Evolutionary conservation across 495 filamentous ascomycete species (phyloP).

Genomic region (Penicillium cataractarum): DNA sequence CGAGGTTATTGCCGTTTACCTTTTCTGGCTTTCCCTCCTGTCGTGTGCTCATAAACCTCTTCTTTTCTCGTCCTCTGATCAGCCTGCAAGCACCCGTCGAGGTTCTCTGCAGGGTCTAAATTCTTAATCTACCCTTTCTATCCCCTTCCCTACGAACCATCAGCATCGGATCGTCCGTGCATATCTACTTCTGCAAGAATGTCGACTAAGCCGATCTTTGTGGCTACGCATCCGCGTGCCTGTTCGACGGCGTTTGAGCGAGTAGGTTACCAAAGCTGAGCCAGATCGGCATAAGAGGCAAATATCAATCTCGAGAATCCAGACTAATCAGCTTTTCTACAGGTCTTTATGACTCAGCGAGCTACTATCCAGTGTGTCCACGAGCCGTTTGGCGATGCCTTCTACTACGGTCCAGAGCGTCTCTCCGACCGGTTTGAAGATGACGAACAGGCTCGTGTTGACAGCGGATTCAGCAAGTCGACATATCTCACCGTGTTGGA

Average conservation of each 20-base stretch:
- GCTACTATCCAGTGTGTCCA: slow-evolving; percentile 82
- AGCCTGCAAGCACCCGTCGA: slow-evolving; percentile 7
- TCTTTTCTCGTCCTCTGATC: background rate
- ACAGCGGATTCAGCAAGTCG: slow-evolving; percentile 74
- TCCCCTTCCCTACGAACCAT: background rate
- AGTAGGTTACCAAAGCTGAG: slow-evolving; percentile 47
- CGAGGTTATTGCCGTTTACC: slow-evolving; percentile 30
- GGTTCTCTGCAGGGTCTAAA: background rate
- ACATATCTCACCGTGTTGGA: slow-evolving; percentile 80
- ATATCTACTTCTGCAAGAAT: slow-evolving; percentile 41
- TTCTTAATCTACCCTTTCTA: background rate
- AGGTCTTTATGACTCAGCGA: slow-evolving; percentile 95
- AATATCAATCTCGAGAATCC: background rate
- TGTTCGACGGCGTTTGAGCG: slow-evolving; percentile 96
- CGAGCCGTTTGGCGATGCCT: slow-evolving; percentile 96
- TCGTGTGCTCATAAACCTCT: slow-evolving; percentile 4
- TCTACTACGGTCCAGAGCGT: slow-evolving; percentile 91
- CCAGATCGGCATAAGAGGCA: background rate
- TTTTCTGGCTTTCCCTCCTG: slow-evolving; percentile 3
- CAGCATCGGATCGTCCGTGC: slow-evolving; percentile 2
- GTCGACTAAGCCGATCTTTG: slow-evolving; percentile 82
- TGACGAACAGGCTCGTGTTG: slow-evolving; percentile 67
- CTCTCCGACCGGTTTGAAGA: slow-evolving; percentile 74
- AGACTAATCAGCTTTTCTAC: background rate
- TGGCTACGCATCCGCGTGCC: slow-evolving; percentile 90